Conservation (phyloP, 1,284 basidiomycete genomes). For the Trichosporon sp. region DNA sequence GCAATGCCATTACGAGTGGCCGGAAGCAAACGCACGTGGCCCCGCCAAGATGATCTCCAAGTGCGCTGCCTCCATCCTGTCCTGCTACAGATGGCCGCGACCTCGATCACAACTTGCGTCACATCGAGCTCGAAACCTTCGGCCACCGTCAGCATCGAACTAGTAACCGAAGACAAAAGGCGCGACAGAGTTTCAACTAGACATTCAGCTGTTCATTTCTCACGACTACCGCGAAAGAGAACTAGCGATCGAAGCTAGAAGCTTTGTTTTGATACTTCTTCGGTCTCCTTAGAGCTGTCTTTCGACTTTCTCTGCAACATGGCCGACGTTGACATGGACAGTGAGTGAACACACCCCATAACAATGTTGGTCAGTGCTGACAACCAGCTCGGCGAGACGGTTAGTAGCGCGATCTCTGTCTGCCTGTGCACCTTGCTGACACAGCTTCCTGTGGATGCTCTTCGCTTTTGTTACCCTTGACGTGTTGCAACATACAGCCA, state of each 20-base stretch:
- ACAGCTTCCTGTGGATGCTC: background rate
- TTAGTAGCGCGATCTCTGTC: background rate
- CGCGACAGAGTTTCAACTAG: too few relatives aligned
- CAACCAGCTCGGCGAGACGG: background rate
- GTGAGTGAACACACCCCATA: background rate
- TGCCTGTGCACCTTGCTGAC: background rate
- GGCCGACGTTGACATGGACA: slow-evolving; percentile 42
- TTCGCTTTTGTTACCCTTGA: background rate
- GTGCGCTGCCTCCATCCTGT: too few relatives aligned
- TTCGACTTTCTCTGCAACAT: too few relatives aligned
- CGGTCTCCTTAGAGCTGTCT: too few relatives aligned
- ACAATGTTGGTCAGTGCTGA: background rate
- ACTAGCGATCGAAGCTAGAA: too few relatives aligned
- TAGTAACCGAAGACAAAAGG: too few relatives aligned
- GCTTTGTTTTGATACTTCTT: too few relatives aligned
- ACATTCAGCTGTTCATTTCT: too few relatives aligned
- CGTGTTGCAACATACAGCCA: background rate
- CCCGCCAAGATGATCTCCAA: background rate
- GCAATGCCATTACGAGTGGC: background rate
- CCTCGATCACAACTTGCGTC: background rate
- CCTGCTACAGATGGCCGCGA: too few relatives aligned
- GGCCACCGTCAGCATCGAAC: too few relatives aligned
- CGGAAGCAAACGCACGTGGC: background rate
- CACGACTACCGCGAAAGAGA: too few relatives aligned
- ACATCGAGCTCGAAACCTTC: background rate